A percentile compares a stretch with the other conserved stretches of the same genome.
These are phyloP conservation scores for Phylloporus sp. DNA, from an alignment of 768 basidiomycete species.

Conservation along the genomic window DNA sequence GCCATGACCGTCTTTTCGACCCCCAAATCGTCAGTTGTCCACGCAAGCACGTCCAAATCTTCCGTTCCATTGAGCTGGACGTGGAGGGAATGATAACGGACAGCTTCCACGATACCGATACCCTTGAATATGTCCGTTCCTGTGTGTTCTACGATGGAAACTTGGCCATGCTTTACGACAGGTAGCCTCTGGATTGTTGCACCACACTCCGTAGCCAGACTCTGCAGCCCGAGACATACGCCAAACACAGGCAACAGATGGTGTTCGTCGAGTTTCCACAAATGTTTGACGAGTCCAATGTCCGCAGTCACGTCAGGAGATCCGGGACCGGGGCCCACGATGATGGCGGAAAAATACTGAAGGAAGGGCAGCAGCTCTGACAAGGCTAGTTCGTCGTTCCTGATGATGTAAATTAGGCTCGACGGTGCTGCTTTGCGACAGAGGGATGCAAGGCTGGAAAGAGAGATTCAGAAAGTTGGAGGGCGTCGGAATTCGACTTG, in stretches of 20 bases:
- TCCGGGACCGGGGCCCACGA: conserved; percentile 79
- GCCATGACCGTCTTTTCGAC: conserved; percentile 76
- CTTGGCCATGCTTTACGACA: conserved; percentile 76
- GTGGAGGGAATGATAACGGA: conserved; percentile 79
- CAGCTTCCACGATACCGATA: conserved; percentile 50
- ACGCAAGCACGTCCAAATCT: conserved; percentile 63
- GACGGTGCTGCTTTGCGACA: conserved; percentile 59
- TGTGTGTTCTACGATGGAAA: conserved; percentile 57
- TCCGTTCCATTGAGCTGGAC: conserved; percentile 43
- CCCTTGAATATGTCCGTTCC: conserved; percentile 58
- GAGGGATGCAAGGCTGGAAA: conserved; percentile 62
- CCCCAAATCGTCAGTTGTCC: conserved; percentile 62
- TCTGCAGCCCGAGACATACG: conserved; percentile 80
- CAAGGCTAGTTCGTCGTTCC: conserved; percentile 59
- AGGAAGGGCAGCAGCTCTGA: conserved; percentile 50
- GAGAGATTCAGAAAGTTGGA: background rate
- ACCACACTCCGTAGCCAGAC: conserved; percentile 61
- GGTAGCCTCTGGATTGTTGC: conserved; percentile 53
- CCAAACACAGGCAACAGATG: conserved; percentile 69
- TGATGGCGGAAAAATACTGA: conserved; percentile 57
- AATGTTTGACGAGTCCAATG: conserved; percentile 61
- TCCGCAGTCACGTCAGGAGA: conserved; percentile 60
- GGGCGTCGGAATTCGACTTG: background rate
- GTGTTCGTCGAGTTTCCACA: conserved; percentile 59
- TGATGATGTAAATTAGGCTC: conserved; percentile 62